Base-by-base conservation (phyloP, 106 monocot genomes). In the Amphibolis antarctica region DNA sequence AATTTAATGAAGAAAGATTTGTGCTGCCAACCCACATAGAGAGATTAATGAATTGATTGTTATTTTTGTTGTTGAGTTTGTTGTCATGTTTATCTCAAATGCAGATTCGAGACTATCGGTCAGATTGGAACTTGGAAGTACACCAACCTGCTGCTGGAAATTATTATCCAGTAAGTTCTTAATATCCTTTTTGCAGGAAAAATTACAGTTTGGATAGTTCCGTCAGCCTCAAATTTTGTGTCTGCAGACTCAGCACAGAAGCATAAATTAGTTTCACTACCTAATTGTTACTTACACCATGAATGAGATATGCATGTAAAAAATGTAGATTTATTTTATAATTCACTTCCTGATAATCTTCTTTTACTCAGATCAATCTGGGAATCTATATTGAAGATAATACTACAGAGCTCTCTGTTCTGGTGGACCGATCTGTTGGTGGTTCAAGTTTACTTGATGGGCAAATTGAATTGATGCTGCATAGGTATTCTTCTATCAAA, bases 121-220 rank as follows among this genome's bases (percentile, higher is more conserved):
- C 82, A 67, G 98, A 98, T 43, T 91, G 91, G 98, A 59, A 82
- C 46, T 67, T 98, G 43, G 66, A 98, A 75, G 87, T 98, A 30
- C 59, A 91, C 63, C 87, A 98, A 77, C 98, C 91, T 76, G 78
- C 78, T 64, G 98, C 98, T 63, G 98, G 98, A 67, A 98, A 98
- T 65, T 98, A 98, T 75, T 98, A 98, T 46, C 98, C 98, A 72
- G 98, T 98, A 77, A 82, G 87, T 70, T 75, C 45, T 25, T 53
- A 19, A 30, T 15, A 30, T 14, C 17, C 45, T 68, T 45, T 20
- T 19, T 67, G 56, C 14, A 57, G 56, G 15, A 57, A 57, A 53
- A 26, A 21, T 12, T 1, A 53, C n/a, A 53, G 53, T 19, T 53
- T 10, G 23, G 53, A 0, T 15, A 14, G 56, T 0, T 57, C 13